Percentiles rank a stretch among this genome's conserved stretches.
Evolutionary conservation across 1,139 yeast species (phyloP).

Genomic region (Debaryomyces psychrophilus): DNA sequence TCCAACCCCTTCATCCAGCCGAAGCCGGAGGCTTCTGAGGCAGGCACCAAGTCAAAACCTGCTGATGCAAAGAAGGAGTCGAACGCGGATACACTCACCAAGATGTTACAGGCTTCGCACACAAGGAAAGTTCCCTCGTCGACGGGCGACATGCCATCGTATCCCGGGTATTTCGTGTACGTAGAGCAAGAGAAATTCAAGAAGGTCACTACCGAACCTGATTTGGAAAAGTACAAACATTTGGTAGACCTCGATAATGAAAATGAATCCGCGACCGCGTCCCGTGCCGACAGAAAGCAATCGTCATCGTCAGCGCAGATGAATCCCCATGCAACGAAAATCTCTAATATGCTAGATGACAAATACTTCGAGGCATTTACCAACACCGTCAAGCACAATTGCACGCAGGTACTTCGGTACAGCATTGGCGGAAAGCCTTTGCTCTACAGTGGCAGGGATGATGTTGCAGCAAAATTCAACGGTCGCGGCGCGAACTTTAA

Average conservation of each 20-base stretch:
- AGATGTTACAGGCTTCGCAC: conserved; percentile 18
- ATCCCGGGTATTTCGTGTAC: conserved; percentile 67
- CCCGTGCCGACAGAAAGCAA: conserved; percentile 11
- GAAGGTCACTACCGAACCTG: conserved; percentile 38
- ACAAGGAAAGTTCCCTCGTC: conserved; percentile 11
- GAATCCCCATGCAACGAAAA: conserved; percentile 43
- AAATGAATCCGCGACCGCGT: conserved; percentile 6
- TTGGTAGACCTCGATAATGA: conserved; percentile 42
- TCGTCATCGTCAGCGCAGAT: conserved; percentile 24
- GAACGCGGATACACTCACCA: conserved; percentile 30
- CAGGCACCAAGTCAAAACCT: conserved; percentile 10
- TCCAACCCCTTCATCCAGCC: conserved; percentile 35
- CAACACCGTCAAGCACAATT: conserved; percentile 74
- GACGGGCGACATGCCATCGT: conserved; percentile 43
- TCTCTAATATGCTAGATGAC: conserved; percentile 66
- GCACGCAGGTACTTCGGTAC: conserved; percentile 83
- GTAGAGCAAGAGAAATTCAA: conserved; percentile 67
- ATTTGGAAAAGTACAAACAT: conserved; percentile 49
- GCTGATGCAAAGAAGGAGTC: conserved; percentile 16
- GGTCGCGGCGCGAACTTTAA: conserved; percentile 29
- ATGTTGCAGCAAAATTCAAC: conserved; percentile 47
- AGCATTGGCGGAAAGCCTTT: conserved; percentile 76
- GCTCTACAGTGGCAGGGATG: conserved; percentile 67
- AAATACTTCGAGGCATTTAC: conserved; percentile 78
- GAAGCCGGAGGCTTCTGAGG: conserved; percentile 13